Base-by-base conservation (phyloP, 495 filamentous ascomycete genomes). In the Penicillium coprophilum region DNA sequence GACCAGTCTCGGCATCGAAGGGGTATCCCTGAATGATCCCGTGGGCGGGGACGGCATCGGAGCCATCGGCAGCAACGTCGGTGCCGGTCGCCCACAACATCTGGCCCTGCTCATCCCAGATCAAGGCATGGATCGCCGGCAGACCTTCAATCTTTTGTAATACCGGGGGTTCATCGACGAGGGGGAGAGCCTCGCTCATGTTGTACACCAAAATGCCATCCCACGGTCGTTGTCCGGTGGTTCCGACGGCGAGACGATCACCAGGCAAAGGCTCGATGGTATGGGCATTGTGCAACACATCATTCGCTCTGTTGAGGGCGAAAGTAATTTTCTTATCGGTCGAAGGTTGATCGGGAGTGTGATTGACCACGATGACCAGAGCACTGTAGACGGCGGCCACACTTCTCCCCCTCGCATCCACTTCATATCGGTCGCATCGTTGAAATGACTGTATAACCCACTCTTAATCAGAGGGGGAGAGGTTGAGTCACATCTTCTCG, bases 401-500 rank as follows among this genome's bases (percentile, higher is more conserved):
- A 13, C 52, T 59, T 13, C 46, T 59, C 0, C 67, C 15, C 55
- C 59, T 20, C 53, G 53, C 49, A 68, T 62, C 60, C 59, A 68
- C 40, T 70, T 70, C 34, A 70, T 52, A 15, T 70, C 67, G 15
- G 67, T 70, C 13, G 67, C 67, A 40, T 70, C 67, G 51, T 70
- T 70, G 24, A 60, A 62, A 23, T 32, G 19, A 36, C 55, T 57
- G n/a, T 51, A 62, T 15, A 70, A 57, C 38, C 67, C 64, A 9
- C 51, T 47, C 19, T 51, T 36, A 11, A 70, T 44, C 4, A 41
- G 13, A 5, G 57, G 43, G 0, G 67, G 67, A 70, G 52, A 9
- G 48, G 19, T 38, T 70, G 67, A 0, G 36, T 56, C 6, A 70
- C 67, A 46, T 70, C 62, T 31, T 56, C 44, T 4, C 67, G 64